Evolutionary conservation across 306 rosid genomes (phyloP), one percentile per base, ranked within the genome.

Genomic region (Potentilla sterilis): DNA sequence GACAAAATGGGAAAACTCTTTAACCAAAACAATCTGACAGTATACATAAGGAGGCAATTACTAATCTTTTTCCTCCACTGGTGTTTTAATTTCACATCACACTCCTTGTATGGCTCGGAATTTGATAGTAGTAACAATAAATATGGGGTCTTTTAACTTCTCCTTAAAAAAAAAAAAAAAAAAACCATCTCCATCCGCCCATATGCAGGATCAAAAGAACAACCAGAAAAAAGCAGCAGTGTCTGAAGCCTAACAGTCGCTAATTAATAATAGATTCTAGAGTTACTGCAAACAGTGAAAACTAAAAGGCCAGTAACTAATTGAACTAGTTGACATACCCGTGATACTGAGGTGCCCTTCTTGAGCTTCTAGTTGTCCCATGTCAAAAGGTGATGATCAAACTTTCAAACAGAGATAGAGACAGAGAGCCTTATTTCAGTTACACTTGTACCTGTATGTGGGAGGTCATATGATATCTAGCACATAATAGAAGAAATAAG

Each of bases 281-380:
- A 67, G 12, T 67, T 46, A 2, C 8, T 37, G 13, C 41, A 19
- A n/a, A 13, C 32, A n/a, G 12, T 67, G 47, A 35, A 55, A 44
- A 46, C 18, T 18, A 16, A 1, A 51, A 2, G 7, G 18, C 4
- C 54, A 43, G 41, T 1, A 24, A 40, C 7, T 52, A n/a, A 35
- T 51, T 19, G 10, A 21, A 38, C 35, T 12, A 10, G 42, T 34
- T 10, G 41, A 59, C 70, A 38, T 62, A 75, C 83, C 80, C 18
- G 19, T 62, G 28, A 80, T 70, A 77, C 47, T 48, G 38, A 75
- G 80, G 14, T 62, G 80, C 47, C 41, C 19, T 40, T 75, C 61
- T 70, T 62, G 70, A 46, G 64, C 72, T 58, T 68, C 71, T 55
- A 69, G 64, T 70, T 46, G 52, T 44, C 43, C 66, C 83, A 80